Conservation (phyloP, 305 asterid species). For the Fraxinus angustifolia region DNA sequence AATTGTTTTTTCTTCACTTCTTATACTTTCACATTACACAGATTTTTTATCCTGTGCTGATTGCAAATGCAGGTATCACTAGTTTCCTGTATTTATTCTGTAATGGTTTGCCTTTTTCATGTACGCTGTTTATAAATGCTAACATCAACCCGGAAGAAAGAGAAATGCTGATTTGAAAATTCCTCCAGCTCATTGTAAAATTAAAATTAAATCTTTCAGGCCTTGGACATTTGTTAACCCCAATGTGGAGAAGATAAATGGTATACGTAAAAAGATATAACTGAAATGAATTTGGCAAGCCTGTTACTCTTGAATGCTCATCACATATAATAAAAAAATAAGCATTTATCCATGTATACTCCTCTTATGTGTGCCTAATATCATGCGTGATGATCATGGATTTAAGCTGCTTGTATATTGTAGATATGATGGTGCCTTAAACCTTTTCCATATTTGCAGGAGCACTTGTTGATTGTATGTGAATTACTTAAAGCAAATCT, state of each 20-base stretch:
- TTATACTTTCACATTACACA: neutral
- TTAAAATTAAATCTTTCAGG: neutral
- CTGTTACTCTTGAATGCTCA: neutral
- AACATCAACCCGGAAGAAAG: neutral
- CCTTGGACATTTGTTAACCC: neutral
- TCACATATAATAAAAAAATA: neutral
- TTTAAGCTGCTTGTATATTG: neutral
- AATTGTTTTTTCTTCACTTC: neutral
- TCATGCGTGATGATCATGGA: neutral
- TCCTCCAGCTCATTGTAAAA: neutral
- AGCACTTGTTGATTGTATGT: slow-evolving; percentile 89
- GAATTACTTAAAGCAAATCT: slow-evolving; percentile 95
- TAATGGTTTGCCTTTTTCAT: neutral
- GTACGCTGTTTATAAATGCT: neutral
- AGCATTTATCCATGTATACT: neutral
- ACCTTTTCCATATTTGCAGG: slow-evolving; percentile 50
- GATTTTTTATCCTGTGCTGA: neutral
- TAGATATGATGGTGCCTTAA: neutral
- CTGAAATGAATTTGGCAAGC: neutral
- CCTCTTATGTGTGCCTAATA: neutral
- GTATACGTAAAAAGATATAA: neutral
- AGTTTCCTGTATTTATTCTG: neutral
- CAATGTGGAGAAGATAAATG: neutral
- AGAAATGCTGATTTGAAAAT: neutral
- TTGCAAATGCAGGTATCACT: neutral